phyloP scores from a whole-genome alignment of 2,329 filamentous ascomycete species.

The Colletotrichum shisoi region DNA sequence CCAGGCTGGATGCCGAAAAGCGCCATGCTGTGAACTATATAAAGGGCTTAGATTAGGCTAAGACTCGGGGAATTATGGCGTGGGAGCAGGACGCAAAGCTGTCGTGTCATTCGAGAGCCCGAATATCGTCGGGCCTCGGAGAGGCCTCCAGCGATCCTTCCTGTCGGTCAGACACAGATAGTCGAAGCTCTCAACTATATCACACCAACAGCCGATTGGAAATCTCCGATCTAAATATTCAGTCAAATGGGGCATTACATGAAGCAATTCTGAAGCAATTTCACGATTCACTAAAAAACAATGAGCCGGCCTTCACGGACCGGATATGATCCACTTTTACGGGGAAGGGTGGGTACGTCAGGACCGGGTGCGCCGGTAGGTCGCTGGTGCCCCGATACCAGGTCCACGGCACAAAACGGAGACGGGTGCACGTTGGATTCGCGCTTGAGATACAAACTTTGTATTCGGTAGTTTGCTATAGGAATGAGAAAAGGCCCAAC shows the following conservation, averaged over 20 bases:
- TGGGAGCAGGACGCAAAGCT: not conserved
- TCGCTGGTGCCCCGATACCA: not conserved
- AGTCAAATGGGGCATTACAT: no score
- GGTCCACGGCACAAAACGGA: not conserved
- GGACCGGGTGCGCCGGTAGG: not conserved
- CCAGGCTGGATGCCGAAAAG: not conserved
- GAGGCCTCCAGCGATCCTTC: not conserved
- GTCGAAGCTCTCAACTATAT: no score
- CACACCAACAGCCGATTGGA: no score
- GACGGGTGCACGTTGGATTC: not conserved
- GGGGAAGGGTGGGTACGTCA: not conserved
- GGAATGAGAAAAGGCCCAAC: not conserved
- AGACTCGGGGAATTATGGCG: not conserved
- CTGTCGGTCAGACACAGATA: no score
- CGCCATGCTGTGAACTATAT: not conserved
- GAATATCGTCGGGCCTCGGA: no score
- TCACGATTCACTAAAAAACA: not conserved
- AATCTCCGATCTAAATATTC: fast-evolving
- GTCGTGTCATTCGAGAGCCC: no score
- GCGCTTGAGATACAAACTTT: not conserved
- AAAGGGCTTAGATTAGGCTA: not conserved
- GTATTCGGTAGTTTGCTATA: no score
- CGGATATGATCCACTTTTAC: no score
- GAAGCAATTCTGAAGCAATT: not conserved
- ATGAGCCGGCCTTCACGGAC: not conserved